phyloP scores from a whole-genome alignment of 805 yeast species.

The Zygotorulaspora chibaensis region DNA sequence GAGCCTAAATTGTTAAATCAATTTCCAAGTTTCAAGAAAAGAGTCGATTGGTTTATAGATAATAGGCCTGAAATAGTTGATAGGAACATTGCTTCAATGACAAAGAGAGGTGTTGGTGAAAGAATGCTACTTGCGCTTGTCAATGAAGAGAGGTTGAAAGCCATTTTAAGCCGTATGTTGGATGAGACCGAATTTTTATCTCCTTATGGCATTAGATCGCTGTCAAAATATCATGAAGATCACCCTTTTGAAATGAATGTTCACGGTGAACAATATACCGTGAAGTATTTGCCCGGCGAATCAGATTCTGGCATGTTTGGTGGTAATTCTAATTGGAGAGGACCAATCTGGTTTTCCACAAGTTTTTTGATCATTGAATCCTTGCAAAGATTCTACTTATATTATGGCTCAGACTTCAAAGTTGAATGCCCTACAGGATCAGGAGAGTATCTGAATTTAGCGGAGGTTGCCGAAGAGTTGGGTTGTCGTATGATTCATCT shows the following conservation, averaged over 20 bases:
- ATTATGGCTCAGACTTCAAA: constrained; percentile 80
- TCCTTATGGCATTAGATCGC: constrained; percentile 79
- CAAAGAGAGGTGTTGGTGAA: constrained; percentile 73
- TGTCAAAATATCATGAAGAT: constrained; percentile 80
- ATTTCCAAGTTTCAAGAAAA: constrained; percentile 77
- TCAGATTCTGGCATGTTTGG: constrained; percentile 93
- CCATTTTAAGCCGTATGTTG: constrained; percentile 73
- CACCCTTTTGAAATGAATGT: constrained; percentile 84
- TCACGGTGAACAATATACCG: constrained; percentile 64
- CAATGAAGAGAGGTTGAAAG: constrained; percentile 68
- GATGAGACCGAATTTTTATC: constrained; percentile 85
- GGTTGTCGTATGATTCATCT: constrained; percentile 80
- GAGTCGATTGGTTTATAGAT: constrained; percentile 79
- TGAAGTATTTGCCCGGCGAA: constrained; percentile 79
- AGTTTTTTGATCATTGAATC: constrained; percentile 83
- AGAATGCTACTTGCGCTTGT: constrained; percentile 76
- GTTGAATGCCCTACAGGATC: constrained; percentile 87
- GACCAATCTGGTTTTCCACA: constrained; percentile 96
- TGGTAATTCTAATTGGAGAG: constrained; percentile 96
- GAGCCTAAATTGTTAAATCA: constrained; percentile 76
- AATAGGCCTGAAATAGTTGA: constrained; percentile 65
- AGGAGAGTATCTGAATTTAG: constrained; percentile 69
- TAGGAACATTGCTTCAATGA: constrained; percentile 84
- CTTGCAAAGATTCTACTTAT: constrained; percentile 77
- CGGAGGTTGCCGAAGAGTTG: constrained; percentile 85